Conservation (phyloP, 75 land plant species). For the Pinus taeda region DNA sequence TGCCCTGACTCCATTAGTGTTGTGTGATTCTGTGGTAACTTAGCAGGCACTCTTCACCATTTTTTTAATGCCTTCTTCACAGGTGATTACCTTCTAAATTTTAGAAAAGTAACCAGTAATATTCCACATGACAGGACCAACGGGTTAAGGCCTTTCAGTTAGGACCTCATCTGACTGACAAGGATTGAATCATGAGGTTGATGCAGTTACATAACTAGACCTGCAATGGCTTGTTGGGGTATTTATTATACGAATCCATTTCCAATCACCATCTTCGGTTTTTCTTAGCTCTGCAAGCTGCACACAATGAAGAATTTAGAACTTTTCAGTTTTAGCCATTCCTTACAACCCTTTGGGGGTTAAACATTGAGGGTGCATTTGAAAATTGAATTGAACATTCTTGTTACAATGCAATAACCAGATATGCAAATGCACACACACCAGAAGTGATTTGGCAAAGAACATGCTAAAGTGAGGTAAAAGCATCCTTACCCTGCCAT, state of each 20-base stretch:
- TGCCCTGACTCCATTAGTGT: too few species aligned
- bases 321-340: not conserved
- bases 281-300: constrained; percentile 67
- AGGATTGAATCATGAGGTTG: constrained; percentile 29
- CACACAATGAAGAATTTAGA: not conserved
- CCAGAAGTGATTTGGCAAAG: not conserved
- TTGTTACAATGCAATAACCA: not conserved
- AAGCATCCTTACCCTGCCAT: constrained; percentile 69
- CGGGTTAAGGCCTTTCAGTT: too few species aligned
- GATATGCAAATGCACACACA: not conserved
- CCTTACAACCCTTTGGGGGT: not conserved
- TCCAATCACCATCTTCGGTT: constrained; percentile 42
- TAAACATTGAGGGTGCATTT: not conserved
- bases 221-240: constrained; percentile 69
- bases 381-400: not conserved
- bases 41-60: too few species aligned
- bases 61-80: too few species aligned
- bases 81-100: too few species aligned
- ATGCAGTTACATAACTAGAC: constrained; percentile 44
- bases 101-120: too few species aligned
- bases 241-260: constrained; percentile 56
- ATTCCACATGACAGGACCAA: too few species aligned
- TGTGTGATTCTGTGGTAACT: too few species aligned
- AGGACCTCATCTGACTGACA: too few species aligned
- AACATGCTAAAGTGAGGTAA: not conserved